Base-by-base conservation (phyloP, 805 yeast genomes). In the Cyberlindnera americana region DNA sequence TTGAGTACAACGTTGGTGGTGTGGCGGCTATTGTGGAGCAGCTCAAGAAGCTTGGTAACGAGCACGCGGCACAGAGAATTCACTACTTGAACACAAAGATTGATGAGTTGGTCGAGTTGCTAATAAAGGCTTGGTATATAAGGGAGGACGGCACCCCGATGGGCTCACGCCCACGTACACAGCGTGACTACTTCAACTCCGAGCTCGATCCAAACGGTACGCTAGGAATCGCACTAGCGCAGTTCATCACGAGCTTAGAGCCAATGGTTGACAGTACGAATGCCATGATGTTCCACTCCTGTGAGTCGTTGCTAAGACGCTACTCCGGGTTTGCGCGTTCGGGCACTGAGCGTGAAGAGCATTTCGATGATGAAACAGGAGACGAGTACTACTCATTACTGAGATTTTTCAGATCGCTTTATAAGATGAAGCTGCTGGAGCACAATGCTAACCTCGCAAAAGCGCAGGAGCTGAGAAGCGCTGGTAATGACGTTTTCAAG, bases 1-100 rank as follows among this genome's bases (percentile, higher is more conserved):
- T 46, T 29, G 70, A 75, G 5, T 72, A 68, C 19, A 72, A 64
- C 11, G 45, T 65, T 6, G 77, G 76, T 1, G 76, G 72, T 1
- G 67, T 59, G 3, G 25, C 65, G 2, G 72, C 74, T 3, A 55
- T 45, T 14, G 50, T 47, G 3, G 50, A 42, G 9, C 33, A 35
- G 5, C 15, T 50, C 19, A 36, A 37, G 33, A 34, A 24, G 5
- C n/a, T 47, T 21, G 44, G 33, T 7, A 34, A 25, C 13, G 28
- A 29, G 16, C 29, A 19, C 10, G 42, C 41, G 1, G 37, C 27
- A 3, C 14, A 22, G 7, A 32, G 38, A 31, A 31, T 29, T 19
- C 38, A 43, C 29, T 42, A 28, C 32, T 31, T 40, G 9, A 27
- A 39, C 14, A 21, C 19, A 6, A 30, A 29, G 14, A 26, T 29